phyloP scores from a whole-genome alignment of 1,139 yeast species.

The Yamadazyma dendronema region DNA sequence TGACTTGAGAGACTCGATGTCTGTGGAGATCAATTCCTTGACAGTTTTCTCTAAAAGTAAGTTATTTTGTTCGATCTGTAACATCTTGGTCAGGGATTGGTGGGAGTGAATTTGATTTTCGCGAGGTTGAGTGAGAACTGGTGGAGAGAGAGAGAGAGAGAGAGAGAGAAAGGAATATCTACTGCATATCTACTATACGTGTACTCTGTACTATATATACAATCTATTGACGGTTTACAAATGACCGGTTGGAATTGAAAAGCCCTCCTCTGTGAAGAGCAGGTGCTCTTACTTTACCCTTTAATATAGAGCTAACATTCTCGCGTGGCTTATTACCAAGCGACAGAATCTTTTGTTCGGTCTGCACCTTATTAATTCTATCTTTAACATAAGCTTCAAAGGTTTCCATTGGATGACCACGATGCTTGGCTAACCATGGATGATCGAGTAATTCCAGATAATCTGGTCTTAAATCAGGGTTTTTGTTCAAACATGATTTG shows the following conservation, averaged over 20 bases:
- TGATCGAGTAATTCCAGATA: conserved; percentile 72
- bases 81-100: conserved; percentile 22
- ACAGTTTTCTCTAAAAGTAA: conserved; percentile 43
- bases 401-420: conserved; percentile 23
- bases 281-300: conserved; percentile 36
- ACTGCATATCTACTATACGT: too few relatives aligned
- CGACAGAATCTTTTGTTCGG: conserved; percentile 12
- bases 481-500: conserved; percentile 72
- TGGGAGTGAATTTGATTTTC: conserved; percentile 2
- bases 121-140: neutral
- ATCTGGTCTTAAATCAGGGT: conserved; percentile 80
- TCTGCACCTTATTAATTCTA: conserved; percentile 26
- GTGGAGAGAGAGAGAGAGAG: neutral
- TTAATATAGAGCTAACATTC: conserved; percentile 36
- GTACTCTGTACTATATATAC: neutral
- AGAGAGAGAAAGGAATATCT: too few relatives aligned
- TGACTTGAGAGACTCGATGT: conserved; percentile 41
- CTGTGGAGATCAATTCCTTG: conserved; percentile 35
- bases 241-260: conserved; percentile 13
- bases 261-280: conserved; percentile 45
- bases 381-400: conserved; percentile 40
- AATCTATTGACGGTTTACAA: conserved; percentile 8
- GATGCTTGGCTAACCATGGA: conserved; percentile 71
- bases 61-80: conserved; percentile 46
- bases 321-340: conserved; percentile 20